Percentiles rank a stretch among this genome's conserved stretches.
Evolutionary conservation across 225 moss, liverwort and hornwort genomes (phyloP).

Genomic region (Takakia lepidozioides): DNA sequence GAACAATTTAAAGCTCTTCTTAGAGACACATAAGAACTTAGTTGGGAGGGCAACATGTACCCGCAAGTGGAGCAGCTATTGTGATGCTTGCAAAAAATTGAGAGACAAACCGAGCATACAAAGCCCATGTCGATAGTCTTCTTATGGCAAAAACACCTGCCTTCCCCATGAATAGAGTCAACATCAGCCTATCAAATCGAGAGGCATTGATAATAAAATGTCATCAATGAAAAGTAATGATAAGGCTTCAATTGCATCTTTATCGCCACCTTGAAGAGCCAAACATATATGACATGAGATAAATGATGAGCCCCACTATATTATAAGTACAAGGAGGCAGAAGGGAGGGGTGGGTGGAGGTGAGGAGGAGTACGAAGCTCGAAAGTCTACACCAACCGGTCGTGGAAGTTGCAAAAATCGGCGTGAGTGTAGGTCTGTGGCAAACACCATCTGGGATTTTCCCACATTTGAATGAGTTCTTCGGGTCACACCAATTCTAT

Average conservation of each 20-base stretch:
- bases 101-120: constrained; percentile 95
- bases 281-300: too few species aligned
- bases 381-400: constrained; percentile 88
- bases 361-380: constrained; percentile 75
- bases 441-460: constrained; percentile 75
- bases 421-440: constrained; percentile 77
- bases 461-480: constrained; percentile 4
- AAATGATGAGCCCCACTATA: too few species aligned
- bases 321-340: too few species aligned
- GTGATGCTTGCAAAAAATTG: constrained; percentile 95
- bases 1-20: too few species aligned
- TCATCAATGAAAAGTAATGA: too few species aligned
- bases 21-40: too few species aligned
- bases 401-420: constrained; percentile 81
- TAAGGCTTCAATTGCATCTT: too few species aligned
- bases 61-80: constrained; percentile 88
- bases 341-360: too few species aligned
- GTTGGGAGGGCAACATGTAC: constrained; percentile 21
- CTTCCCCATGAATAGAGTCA: too few species aligned
- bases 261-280: too few species aligned
- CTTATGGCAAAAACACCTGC: constrained; percentile 96
- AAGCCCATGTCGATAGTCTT: constrained; percentile 97
- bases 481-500: background rate
- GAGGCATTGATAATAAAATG: too few species aligned
- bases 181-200: too few species aligned